These are phyloP conservation scores for Withania somnifera DNA, from an alignment of 305 asterid genomes.

Conservation along the genomic window DNA sequence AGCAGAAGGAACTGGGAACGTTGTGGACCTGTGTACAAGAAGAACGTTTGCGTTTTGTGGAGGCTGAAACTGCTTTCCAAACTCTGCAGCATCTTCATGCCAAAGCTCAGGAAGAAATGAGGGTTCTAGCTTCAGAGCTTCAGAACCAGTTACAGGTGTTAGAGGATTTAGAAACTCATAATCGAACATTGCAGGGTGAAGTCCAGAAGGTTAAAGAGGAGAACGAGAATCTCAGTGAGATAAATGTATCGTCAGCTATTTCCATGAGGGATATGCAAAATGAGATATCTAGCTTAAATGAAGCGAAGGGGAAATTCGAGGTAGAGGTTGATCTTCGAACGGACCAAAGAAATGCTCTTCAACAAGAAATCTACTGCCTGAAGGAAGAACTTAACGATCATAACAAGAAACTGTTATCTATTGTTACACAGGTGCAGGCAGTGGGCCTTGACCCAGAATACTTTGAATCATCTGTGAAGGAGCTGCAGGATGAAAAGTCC, in stretches of 20 bases:
- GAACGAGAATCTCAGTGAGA: conserved; percentile 53
- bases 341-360: conserved; percentile 88
- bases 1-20: conserved; percentile 73
- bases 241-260: conserved; percentile 48
- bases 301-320: conserved; percentile 59
- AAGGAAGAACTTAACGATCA: conserved; percentile 74
- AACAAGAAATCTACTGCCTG: conserved; percentile 90
- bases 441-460: conserved; percentile 58
- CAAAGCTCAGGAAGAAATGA: conserved; percentile 79
- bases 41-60: conserved; percentile 80
- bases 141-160: conserved; percentile 58
- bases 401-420: conserved; percentile 40
- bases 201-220: conserved; percentile 53
- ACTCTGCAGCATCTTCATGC: conserved; percentile 91
- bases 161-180: conserved; percentile 40
- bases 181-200: conserved; percentile 59
- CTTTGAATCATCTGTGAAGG: conserved; percentile 52
- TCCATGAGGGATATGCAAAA: conserved; percentile 58
- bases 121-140: conserved; percentile 55
- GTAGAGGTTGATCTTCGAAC: conserved; percentile 85
- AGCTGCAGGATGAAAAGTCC: conserved; percentile 52
- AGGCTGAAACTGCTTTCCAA: conserved; percentile 96
- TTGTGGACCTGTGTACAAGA: conserved; percentile 88
- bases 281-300: conserved; percentile 52
- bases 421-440: conserved; percentile 61